These are phyloP conservation scores for Macadamia tetraphylla DNA, from an alignment of 164 flowering plant genomes.

Conservation along the genomic window DNA sequence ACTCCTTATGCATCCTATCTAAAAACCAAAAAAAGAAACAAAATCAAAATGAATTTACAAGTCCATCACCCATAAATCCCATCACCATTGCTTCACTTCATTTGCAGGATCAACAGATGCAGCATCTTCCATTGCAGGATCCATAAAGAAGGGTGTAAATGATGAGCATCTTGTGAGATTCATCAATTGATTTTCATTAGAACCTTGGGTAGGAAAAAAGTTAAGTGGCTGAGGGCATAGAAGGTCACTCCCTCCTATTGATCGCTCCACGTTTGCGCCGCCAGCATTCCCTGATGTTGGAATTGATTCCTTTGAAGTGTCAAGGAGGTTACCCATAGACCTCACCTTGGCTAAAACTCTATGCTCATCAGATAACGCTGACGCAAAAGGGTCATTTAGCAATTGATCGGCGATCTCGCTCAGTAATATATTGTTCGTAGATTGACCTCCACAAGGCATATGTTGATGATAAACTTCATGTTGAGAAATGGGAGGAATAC, in stretches of 20 bases:
- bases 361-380: constrained; percentile 1
- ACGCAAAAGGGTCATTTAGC: background rate
- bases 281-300: background rate
- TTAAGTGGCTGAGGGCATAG: background rate
- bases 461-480: background rate
- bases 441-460: background rate
- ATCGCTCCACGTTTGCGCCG: background rate
- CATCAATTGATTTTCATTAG: background rate
- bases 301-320: background rate
- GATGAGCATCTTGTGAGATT: background rate
- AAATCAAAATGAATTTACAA: too few species aligned
- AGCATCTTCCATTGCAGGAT: background rate
- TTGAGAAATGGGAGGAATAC: too few species aligned
- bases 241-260: background rate
- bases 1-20: too few species aligned
- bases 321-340: constrained; percentile 7
- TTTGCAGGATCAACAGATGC: too few species aligned
- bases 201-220: background rate
- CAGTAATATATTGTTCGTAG: constrained; percentile 3
- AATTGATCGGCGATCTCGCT: constrained; percentile 8
- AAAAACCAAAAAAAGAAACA: too few species aligned
- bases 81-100: too few species aligned
- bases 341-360: background rate
- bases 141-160: background rate
- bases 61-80: too few species aligned